Evolutionary conservation across 2,329 filamentous ascomycete species (phyloP), one percentile per base, ranked within the genome.

Genomic region (Hyphodiscus sp.): DNA sequence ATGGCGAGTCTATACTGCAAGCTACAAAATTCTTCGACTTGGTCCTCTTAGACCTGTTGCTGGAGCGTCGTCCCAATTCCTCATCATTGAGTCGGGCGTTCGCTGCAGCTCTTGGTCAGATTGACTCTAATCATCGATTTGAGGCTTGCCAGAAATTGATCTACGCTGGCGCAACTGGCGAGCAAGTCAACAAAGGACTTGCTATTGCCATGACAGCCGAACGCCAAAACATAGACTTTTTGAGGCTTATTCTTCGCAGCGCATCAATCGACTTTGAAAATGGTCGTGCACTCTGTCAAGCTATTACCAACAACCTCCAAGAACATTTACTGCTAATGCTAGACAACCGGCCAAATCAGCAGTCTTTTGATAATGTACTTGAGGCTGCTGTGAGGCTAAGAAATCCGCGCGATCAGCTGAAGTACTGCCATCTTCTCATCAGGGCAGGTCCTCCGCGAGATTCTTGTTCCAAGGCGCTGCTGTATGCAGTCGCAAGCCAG

Each of bases 161-260:
- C 20, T 19, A 50, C 30, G 51, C 57, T 52, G 59, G 59, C 1
- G 57, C 55, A 30, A 50, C 45, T 1, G 59, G 59, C 13, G 47
- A 53, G 8, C 51, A 58, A 45, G 59, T 61, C 18, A 48, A 57
- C 41, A 56, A 58, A 49, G 59, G 42, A 6, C 56, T 61, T 29
- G 13, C 45, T 19, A 50, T 55, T 18, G 52, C 52, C 9, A 43
- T 58, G 18, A 53, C 51, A 13, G 26, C 45, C 9, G 59, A 57
- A 42, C 33, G 41, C 26, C 51, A 57, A 10, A 52, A 57, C 47
- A 56, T 54, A 16, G 49, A 51, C 8, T 59, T 61, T 15, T 47
- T 61, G 5, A 58, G 43, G 15, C 3, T 59, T 2, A 47, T 61
- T 29, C 42, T 58, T 19, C 46, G 43, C 10, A 48, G 29, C 38